Conservation (phyloP, 441 rosid genomes). For the Arabidopsis hybrid region DNA sequence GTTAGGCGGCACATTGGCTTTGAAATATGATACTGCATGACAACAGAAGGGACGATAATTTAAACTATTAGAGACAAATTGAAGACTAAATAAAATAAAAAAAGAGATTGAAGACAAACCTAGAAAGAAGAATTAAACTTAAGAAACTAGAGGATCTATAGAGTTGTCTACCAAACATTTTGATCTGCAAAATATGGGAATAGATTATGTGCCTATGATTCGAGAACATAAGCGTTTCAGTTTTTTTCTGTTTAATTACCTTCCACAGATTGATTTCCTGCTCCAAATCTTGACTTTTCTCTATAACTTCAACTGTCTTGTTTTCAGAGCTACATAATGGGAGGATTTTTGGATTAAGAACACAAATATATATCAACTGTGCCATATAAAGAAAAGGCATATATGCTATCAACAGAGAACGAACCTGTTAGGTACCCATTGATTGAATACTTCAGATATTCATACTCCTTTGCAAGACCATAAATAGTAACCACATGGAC, state of each 20-base stretch:
- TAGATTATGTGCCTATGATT: neutral
- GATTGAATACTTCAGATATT: constrained; percentile 78
- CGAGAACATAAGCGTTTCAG: neutral
- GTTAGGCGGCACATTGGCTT: neutral
- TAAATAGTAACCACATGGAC: constrained; percentile 79
- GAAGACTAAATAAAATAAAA: too few species aligned
- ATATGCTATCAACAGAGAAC: constrained; percentile 25
- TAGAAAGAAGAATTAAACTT: neutral
- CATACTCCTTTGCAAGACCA: constrained; percentile 73
- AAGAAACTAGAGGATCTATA: neutral
- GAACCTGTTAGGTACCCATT: constrained; percentile 71
- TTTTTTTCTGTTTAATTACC: constrained; percentile 49
- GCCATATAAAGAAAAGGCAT: neutral
- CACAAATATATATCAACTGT: neutral
- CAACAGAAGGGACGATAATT: neutral
- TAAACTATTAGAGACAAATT: too few species aligned
- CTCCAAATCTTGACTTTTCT: constrained; percentile 56
- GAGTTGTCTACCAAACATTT: neutral
- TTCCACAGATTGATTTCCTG: constrained; percentile 63
- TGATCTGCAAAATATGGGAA: neutral
- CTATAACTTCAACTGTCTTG: neutral
- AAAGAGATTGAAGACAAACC: neutral
- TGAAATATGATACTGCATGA: neutral
- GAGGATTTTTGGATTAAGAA: neutral
- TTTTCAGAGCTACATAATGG: constrained; percentile 38